A percentile compares a stretch with the other conserved stretches of the same genome.
These are phyloP conservation scores for Zhuliangozyma blackwelliae DNA, from an alignment of 1,139 yeast species.

Conservation along the genomic window DNA sequence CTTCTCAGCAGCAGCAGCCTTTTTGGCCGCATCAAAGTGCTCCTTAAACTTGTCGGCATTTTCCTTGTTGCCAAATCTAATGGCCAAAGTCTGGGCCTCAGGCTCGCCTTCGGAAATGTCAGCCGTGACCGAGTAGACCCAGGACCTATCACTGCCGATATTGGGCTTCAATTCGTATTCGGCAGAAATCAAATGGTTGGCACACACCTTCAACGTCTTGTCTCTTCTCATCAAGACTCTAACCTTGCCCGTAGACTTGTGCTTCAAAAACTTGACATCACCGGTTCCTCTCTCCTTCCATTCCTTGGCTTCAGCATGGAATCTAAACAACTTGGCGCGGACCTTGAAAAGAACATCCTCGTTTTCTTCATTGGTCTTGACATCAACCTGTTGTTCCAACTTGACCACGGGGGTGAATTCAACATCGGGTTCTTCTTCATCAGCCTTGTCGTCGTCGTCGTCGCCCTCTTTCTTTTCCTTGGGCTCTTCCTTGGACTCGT, in stretches of 20 bases:
- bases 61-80: constrained; percentile 95
- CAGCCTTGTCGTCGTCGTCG: constrained; percentile 58
- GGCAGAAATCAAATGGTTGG: constrained; percentile 87
- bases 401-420: constrained; percentile 96
- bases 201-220: constrained; percentile 95
- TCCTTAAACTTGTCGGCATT: constrained; percentile 96
- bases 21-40: constrained; percentile 58
- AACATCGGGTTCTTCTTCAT: constrained; percentile 87
- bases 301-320: constrained; percentile 77
- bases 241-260: constrained; percentile 73
- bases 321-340: constrained; percentile 92
- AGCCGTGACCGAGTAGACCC: constrained; percentile 95
- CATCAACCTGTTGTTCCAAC: constrained; percentile 85
- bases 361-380: constrained; percentile 93
- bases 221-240: constrained; percentile 98
- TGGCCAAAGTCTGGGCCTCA: constrained; percentile 94
- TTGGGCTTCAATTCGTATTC: constrained; percentile 86
- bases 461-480: constrained; percentile 28
- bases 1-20: constrained; percentile 5
- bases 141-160: constrained; percentile 95
- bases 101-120: constrained; percentile 95
- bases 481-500: constrained; percentile 40
- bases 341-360: constrained; percentile 87
- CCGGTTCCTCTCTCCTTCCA: constrained; percentile 99
- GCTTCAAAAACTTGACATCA: constrained; percentile 92